phyloP scores from a whole-genome alignment of 768 basidiomycete species.

The Lactarius psammicola region DNA sequence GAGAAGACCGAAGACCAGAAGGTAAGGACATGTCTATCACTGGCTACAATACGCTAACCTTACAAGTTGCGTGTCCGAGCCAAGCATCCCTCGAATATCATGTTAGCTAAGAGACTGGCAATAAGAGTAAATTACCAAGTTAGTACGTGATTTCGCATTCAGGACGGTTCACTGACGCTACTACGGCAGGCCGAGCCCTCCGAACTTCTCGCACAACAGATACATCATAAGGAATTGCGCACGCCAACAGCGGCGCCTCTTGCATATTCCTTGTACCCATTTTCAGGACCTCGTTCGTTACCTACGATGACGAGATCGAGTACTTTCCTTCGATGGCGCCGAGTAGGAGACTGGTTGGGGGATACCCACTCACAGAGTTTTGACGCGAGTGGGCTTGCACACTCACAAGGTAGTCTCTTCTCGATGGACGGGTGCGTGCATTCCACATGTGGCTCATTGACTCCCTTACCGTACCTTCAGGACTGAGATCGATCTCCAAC shows the following conservation, averaged over 20 bases:
- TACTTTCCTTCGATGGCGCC: constrained; percentile 57
- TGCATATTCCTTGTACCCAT: constrained; percentile 67
- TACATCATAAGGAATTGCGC: constrained; percentile 9
- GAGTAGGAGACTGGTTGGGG: constrained; percentile 60
- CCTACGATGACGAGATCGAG: constrained; percentile 48
- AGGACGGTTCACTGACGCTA: constrained; percentile 12
- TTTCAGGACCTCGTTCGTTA: constrained; percentile 48
- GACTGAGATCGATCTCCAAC: constrained; percentile 6
- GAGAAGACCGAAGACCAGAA: constrained; percentile 46
- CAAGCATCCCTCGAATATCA: constrained; percentile 40
- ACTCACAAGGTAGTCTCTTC: constrained; percentile 38
- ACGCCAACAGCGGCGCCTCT: constrained; percentile 14
- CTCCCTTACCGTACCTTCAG: constrained; percentile 7
- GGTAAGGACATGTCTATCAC: constrained; percentile 42
- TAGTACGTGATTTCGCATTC: background rate
- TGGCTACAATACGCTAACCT: background rate
- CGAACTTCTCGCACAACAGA: constrained; percentile 17
- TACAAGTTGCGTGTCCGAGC: constrained; percentile 57
- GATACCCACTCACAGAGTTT: constrained; percentile 38
- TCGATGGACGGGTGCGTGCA: constrained; percentile 38
- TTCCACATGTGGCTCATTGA: background rate
- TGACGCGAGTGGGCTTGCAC: constrained; percentile 40
- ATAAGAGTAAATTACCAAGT: constrained; percentile 50
- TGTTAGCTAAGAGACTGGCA: constrained; percentile 51
- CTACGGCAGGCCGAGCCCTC: constrained; percentile 12